Conservation (phyloP, 2,329 filamentous ascomycete genomes). For the Fusarium xyrophilum region DNA sequence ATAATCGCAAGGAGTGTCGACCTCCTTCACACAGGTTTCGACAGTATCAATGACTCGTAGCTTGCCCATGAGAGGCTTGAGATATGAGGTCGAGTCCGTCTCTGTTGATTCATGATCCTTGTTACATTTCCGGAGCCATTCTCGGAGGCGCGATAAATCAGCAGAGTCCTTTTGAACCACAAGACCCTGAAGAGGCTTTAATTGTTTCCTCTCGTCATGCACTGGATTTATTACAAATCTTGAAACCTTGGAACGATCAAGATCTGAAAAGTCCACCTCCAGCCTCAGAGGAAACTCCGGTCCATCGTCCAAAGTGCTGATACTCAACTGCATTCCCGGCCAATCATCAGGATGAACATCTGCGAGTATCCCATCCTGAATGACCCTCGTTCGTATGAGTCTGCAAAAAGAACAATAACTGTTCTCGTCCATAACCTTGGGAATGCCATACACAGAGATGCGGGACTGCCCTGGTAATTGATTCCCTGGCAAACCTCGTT, state of each 20-base stretch:
- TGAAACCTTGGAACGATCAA: neutral
- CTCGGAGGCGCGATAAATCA: neutral
- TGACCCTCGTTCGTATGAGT: neutral
- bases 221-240: neutral
- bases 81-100: neutral
- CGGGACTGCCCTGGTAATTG: conserved; percentile 8
- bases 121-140: neutral
- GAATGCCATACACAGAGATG: neutral
- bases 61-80: neutral
- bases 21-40: neutral
- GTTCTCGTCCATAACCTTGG: neutral
- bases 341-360: neutral
- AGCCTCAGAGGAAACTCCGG: neutral
- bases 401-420: conserved; percentile 5
- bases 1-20: conserved; percentile 4
- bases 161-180: neutral
- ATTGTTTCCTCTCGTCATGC: rapidly evolving
- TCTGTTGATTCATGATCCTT: neutral
- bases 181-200: neutral
- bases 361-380: neutral
- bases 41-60: conserved; percentile 1
- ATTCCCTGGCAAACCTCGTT: conserved; percentile 9
- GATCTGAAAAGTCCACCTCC: conserved; percentile 5
- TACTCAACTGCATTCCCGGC: neutral
- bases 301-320: neutral